Base-by-base conservation (phyloP, 495 filamentous ascomycete genomes). In the Neurospora sp. region DNA sequence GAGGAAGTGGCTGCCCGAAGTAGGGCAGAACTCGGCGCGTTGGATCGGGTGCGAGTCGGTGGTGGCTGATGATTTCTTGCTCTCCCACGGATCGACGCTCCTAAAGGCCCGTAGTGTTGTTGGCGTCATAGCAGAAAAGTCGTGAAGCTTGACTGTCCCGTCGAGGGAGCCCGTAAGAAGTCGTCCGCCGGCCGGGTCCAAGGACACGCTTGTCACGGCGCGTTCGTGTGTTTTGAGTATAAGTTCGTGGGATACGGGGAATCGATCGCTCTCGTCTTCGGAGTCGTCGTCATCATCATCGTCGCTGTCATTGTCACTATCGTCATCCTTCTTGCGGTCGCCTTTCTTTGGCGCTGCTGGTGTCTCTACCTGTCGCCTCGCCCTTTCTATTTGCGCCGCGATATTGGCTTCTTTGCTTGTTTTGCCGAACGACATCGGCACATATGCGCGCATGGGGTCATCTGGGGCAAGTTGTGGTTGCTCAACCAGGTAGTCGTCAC, bases 121-220 rank as follows among this genome's bases (percentile, higher is more conserved):
- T 0, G 94, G 92, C 0, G 95, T 98, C 93, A 98, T 95, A 39
- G 95, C 92, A 2, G 94, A 89, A 82, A 99, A 97, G 80, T 99
- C 96, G 81, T 97, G 95, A 27, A 98, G 86, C 78, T 97, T 98
- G 72, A 98, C 79, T 1, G 89, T 93, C 82, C 94, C 94, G 82
- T 99, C 96, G 54, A 91, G 93, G 2, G 94, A 97, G 69, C 93
- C 94, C 71, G 92, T 95, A 37, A 97, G 88, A 76, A 98, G 83
- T 77, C 96, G 91, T 38, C 90, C 89, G 7, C 96, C 96, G 0
- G 94, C 90, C 0, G 92, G 91, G 82, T 99, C 96, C 38, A 97
- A 84, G 5, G 93, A 90, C 72, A 93, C 85, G 4, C 90, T 91
- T 11, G 96, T 97, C 71, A 98, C 87, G 7, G 94, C 92, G 71